phyloP scores from a whole-genome alignment of 768 basidiomycete genomes.

The Crucibulum laeve region DNA sequence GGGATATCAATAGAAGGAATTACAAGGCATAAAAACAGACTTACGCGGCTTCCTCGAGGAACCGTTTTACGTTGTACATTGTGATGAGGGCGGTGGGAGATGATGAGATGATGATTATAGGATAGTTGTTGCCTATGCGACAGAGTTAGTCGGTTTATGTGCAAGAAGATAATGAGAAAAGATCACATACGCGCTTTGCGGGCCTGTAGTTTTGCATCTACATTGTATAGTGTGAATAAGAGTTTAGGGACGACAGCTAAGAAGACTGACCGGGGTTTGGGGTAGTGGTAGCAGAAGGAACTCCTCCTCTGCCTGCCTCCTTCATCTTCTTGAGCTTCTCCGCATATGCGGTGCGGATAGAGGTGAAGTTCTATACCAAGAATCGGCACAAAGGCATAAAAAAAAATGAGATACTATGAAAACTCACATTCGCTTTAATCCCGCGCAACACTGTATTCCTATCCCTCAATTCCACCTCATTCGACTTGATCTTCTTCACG shows the following conservation, averaged over 20 bases:
- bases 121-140: conserved; percentile 64
- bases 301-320: conserved; percentile 55
- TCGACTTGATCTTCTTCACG: conserved; percentile 78
- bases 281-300: conserved; percentile 28
- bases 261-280: conserved; percentile 33
- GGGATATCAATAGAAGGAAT: not conserved
- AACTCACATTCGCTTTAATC: conserved; percentile 74
- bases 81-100: conserved; percentile 93
- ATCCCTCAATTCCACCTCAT: conserved; percentile 78
- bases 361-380: conserved; percentile 70
- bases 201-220: conserved; percentile 57
- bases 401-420: not conserved
- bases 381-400: not conserved
- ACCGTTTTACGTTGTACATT: conserved; percentile 95
- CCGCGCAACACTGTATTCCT: conserved; percentile 82
- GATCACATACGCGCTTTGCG: conserved; percentile 63
- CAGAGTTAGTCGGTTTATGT: not conserved
- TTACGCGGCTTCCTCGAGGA: conserved; percentile 85
- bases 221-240: not conserved
- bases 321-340: conserved; percentile 80
- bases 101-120: conserved; percentile 97
- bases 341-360: conserved; percentile 56
- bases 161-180: not conserved
- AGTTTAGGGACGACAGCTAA: not conserved
- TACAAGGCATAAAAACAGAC: conserved; percentile 14